Base-by-base conservation (phyloP, 257 asterid species). In the Forsythia viridissima region DNA sequence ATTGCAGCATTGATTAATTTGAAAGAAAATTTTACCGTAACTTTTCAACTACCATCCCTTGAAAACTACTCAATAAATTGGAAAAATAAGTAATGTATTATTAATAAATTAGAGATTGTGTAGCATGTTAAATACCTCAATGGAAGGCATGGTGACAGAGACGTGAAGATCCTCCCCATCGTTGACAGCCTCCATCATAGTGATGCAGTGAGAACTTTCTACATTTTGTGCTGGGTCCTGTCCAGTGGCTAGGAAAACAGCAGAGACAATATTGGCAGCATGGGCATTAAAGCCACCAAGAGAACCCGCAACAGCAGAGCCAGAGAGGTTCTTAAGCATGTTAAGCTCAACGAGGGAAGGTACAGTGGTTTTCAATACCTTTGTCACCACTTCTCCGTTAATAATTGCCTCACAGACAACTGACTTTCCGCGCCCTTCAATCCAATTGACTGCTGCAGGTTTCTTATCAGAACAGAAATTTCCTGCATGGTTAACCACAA, bases 251-350 rank as follows among this genome's bases (percentile, higher is more conserved):
- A 92, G 89, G 77, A 92, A 94, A 57, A 94, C 71, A 12, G 98
- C 97, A 4, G 97, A 94, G 51, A 94, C 98, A 6, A 94, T 92
- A 70, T 94, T 94, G 75, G 97, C 93, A 61, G 97, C 96, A 72
- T 94, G 98, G n/a, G 98, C 98, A 18, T 94, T 94, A 78, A 92
- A 94, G 43, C 98, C 97, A 52, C 98, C 98, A 13, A 94, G 92
- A 84, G 98, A 83, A 9, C 98, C 98, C 71, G 98, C 98, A 73
- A 94, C 44, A 21, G 98, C 98, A 52, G 98, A 92, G 67, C 98
- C 98, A 4, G 98, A 80, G 39, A 94, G 97, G 80, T 94, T 92
- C 94, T 94, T 94, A 76, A 94, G 97, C 97, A 90, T 88, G 90
- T 94, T 94, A 43, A 94, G 95, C 91, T 94, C 98, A 6, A 92